Evolutionary conservation across 2,329 filamentous ascomycete species (phyloP), one percentile per base, ranked within the genome.

Genomic region (Epichloe typhina): DNA sequence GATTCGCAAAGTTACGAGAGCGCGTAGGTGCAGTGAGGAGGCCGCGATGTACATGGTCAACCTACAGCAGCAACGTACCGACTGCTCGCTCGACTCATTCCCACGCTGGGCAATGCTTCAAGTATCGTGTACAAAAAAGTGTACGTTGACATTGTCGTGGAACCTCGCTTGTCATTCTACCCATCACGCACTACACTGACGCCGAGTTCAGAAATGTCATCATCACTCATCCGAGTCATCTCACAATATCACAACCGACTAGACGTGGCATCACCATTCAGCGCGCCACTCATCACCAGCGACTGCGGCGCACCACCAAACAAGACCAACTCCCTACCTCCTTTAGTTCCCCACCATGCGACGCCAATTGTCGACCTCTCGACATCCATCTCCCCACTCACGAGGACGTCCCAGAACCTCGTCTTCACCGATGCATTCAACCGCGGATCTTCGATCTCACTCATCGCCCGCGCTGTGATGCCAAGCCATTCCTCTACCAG

Each of bases 311-410:
- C 15, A 12, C 55, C 55, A 54, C 59, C 57, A 52, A 54, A 47
- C 57, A 75, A 53, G 7, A 79, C 68, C 55, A 76, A 61, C 55
- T 75, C 76, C 64, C 64, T 79, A 69, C 68, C 77, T 6, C 76
- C 76, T 37, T 67, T 66, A 12, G 73, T 75, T 11, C 82, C 86
- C 90, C 90, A 95, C 90, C 90, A 96, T 2, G 80, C 79, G 17
- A 95, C 85, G 46, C 84, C 88, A 35, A 86, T 75, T 40, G 83
- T 80, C 6, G 87, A 84, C 53, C 88, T 77, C 62, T 94, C 86
- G 23, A 94, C 83, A 66, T 95, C 89, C 80, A 95, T 85, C 69
- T 95, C 88, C 3, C 88, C 88, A 58, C 77, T 82, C 40, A 83
- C 83, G 9, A 95, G 68, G 3, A 88, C 76, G 52, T 93, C 83